Conservation (phyloP, 305 asterid genomes). For the Striga hermonthica region DNA sequence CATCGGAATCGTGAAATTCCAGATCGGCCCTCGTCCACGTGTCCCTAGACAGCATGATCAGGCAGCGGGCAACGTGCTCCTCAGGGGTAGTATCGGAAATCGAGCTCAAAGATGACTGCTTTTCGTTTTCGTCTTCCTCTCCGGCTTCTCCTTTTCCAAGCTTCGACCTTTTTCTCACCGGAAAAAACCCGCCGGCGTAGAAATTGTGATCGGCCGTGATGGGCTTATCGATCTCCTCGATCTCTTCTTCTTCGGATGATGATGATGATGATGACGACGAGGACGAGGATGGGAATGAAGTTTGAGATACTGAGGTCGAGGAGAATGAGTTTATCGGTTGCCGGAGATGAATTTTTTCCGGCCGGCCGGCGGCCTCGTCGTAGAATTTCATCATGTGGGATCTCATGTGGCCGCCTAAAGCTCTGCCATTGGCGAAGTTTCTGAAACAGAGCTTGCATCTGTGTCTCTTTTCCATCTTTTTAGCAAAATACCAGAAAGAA, state of each 20-base stretch:
- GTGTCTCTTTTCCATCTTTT: too few relatives aligned
- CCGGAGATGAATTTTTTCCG: not conserved
- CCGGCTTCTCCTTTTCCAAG: not conserved
- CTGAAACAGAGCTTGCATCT: too few relatives aligned
- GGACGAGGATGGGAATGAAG: not conserved
- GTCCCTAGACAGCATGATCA: constrained; percentile 82
- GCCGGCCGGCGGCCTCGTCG: not conserved
- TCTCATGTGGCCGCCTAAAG: constrained; percentile 66
- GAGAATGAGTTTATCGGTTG: not conserved
- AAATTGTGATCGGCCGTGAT: not conserved
- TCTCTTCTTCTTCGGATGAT: constrained; percentile 18
- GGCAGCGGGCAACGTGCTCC: constrained; percentile 64
- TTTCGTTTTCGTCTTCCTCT: not conserved
- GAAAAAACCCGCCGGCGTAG: not conserved
- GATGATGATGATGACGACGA: constrained; percentile 28
- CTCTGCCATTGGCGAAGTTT: constrained; percentile 53
- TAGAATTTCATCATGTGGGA: not conserved
- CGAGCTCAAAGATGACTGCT: constrained; percentile 41
- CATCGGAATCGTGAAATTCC: not conserved
- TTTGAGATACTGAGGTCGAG: too few relatives aligned
- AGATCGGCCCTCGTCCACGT: constrained; percentile 38
- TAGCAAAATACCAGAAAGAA: too few relatives aligned
- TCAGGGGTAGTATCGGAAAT: constrained; percentile 52
- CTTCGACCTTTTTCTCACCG: not conserved
- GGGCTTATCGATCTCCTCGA: not conserved